Evolutionary conservation across 169 alveolate species (phyloP).

Genomic region (Fabrea salina): DNA sequence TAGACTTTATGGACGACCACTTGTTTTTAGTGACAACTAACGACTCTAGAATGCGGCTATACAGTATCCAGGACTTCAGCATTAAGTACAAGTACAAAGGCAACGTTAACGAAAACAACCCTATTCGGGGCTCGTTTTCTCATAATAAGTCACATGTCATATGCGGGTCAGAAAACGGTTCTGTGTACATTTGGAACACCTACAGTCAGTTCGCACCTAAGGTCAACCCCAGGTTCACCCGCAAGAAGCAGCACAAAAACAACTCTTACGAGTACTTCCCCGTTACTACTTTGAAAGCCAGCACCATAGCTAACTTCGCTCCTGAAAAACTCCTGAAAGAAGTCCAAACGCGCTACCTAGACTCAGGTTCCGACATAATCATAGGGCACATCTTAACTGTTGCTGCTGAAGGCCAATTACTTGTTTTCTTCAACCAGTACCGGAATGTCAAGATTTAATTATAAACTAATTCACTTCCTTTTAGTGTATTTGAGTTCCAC

Average conservation of each 20-base stretch:
- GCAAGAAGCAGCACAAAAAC: neutral
- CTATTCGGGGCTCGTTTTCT: neutral
- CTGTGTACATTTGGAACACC: slow-evolving; percentile 21
- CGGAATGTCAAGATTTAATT: neutral
- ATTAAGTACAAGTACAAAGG: neutral
- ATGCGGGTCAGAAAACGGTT: slow-evolving; percentile 26
- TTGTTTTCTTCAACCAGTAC: slow-evolving; percentile 7
- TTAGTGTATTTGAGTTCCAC: neutral
- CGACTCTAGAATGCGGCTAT: slow-evolving; percentile 29
- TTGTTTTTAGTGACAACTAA: slow-evolving; percentile 14
- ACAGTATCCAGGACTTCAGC: neutral
- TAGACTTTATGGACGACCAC: slow-evolving; percentile 18
- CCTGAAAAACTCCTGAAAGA: neutral
- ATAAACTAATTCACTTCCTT: neutral
- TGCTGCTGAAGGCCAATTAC: neutral
- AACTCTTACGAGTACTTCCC: neutral
- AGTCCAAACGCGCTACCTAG: neutral
- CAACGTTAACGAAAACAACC: neutral
- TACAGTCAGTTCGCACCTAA: too few relatives aligned
- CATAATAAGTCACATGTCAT: slow-evolving; percentile 17
- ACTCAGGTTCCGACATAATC: neutral
- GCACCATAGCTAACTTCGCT: neutral
- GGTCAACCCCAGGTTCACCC: neutral
- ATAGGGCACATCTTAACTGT: neutral
- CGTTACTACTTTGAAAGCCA: neutral